phyloP scores from a whole-genome alignment of 108 stramenopile genomes.

The Pseudonitzschia delicatissima region DNA sequence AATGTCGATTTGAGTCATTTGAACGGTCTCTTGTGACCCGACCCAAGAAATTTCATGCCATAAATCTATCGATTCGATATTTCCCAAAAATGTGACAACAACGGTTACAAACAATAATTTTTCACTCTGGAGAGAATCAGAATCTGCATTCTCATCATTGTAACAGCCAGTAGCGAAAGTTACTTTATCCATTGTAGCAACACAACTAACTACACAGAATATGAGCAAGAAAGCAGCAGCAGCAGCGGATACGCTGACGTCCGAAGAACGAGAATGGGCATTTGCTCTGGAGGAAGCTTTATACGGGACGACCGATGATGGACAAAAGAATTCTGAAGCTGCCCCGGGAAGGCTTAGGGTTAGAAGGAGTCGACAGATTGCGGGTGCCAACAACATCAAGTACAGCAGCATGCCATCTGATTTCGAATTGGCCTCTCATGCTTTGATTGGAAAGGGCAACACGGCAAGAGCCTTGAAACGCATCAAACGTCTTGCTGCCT shows the following conservation, averaged over 20 bases:
- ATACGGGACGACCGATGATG: neutral
- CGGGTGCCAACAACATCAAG: neutral
- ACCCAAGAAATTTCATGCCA: no score
- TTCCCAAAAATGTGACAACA: no score
- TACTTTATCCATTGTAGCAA: no score
- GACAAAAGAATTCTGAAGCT: neutral
- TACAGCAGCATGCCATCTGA: constrained; percentile 1
- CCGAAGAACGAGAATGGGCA: constrained; percentile 2
- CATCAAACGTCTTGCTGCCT: constrained; percentile 6
- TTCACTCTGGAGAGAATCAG: no score
- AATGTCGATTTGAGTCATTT: no score
- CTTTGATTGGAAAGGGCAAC: constrained; percentile 8
- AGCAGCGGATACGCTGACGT: neutral
- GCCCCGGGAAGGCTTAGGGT: neutral
- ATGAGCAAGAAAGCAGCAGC: neutral
- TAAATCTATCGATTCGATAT: no score
- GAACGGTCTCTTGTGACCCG: no score
- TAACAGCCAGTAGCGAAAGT: no score
- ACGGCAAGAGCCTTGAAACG: neutral
- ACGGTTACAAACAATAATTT: no score
- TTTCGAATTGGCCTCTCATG: constrained; percentile 22
- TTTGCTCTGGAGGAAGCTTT: constrained; percentile 1
- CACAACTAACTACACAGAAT: no score
- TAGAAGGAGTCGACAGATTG: neutral
- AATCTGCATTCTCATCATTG: no score